Evolutionary conservation across 2,329 filamentous ascomycete species (phyloP), one percentile per base, ranked within the genome.

Genomic region (Hyphodiscus sp.): DNA sequence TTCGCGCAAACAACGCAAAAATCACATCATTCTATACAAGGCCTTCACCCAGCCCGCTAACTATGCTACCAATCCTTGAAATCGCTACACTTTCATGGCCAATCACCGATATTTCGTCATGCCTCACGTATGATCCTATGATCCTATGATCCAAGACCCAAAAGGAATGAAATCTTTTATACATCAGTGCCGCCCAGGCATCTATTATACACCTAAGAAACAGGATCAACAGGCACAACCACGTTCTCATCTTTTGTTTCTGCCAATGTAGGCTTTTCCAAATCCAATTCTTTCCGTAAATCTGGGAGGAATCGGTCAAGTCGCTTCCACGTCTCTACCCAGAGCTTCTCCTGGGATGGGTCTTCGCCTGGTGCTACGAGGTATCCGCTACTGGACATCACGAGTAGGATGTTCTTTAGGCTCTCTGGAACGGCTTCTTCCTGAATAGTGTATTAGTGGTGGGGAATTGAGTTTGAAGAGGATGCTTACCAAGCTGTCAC

Each of bases 341-440:
- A 85, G 18, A 84, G 72, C 64, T 75, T 76, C 67, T 77, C 77
- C 63, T 79, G 78, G 5, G 72, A 73, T 1, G 75, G 66, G 58
- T 85, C 78, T 61, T 78, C 71, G 58, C 71, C 76, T 13, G 89
- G 89, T 1, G 88, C 80, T 0, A 89, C 84, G 5, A 99, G 80
- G 64, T 89, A 91, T 38, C 88, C 91, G 49, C 87, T 91, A 68
- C 86, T 94, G 6, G 88, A 85, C 91, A 99, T 96, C 64, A 99
- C 94, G 10, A 99, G 78, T 20, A 97, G 76, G 50, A 97, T 91
- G 61, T 99, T 99, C 73, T 99, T 99, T 54, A 99, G 75, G 60
- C 90, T 94, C 71, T 99, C 94, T 0, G 89, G 88, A 2, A 97
- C 91, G 13, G 94, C 92, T 74, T 99, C 94, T 71, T 95, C 91